Evolutionary conservation across 768 basidiomycete species (phyloP).

Genomic region (Tulasnella calospora): DNA sequence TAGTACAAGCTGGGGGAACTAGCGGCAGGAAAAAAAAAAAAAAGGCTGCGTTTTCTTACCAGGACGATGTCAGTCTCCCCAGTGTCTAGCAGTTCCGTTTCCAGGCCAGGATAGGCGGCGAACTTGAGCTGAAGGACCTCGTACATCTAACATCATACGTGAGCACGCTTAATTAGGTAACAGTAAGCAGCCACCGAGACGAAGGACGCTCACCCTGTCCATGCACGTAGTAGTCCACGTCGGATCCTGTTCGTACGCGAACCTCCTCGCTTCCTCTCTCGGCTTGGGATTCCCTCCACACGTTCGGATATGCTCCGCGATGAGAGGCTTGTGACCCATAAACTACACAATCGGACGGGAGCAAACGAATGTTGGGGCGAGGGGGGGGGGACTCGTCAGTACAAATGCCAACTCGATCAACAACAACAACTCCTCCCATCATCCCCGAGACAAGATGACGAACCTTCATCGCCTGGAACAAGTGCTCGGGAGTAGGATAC

Average conservation of each 20-base stretch:
- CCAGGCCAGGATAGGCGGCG: slow-evolving; percentile 25
- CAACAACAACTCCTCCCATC: too few species aligned
- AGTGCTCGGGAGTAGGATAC: slow-evolving; percentile 29
- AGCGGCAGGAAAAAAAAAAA: background rate
- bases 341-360: slow-evolving; percentile 29
- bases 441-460: background rate
- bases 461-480: slow-evolving; percentile 25
- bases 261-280: background rate
- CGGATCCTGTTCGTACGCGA: background rate
- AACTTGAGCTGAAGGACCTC: slow-evolving; percentile 28
- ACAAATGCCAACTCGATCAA: background rate
- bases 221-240: slow-evolving; percentile 28
- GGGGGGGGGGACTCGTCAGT: background rate
- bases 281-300: background rate
- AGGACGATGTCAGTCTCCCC: slow-evolving; percentile 29
- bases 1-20: too few species aligned
- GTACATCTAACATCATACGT: slow-evolving; percentile 27
- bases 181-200: too few species aligned
- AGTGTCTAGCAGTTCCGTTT: slow-evolving; percentile 26
- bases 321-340: slow-evolving; percentile 15
- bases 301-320: slow-evolving; percentile 31
- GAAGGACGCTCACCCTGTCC: background rate
- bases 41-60: slow-evolving; percentile 21
- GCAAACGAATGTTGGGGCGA: too few species aligned
- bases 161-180: background rate